Conservation (phyloP, 805 yeast species). For the Diddensiella transvaalensis region DNA sequence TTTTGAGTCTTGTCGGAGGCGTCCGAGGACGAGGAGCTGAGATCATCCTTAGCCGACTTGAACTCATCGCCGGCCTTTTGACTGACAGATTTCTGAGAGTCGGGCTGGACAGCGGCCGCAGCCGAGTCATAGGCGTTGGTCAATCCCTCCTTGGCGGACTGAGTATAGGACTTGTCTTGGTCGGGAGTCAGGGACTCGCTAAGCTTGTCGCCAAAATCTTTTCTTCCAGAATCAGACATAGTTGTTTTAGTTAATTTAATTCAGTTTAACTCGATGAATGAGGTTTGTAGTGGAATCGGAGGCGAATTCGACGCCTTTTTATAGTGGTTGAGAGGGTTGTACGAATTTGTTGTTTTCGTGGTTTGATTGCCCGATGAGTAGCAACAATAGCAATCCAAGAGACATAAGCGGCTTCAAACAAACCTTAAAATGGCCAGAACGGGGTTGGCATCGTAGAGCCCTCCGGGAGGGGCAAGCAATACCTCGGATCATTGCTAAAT, state of each 20-base stretch:
- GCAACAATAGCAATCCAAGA: neutral
- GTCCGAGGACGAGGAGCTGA: conserved; percentile 32
- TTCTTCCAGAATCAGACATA: conserved; percentile 54
- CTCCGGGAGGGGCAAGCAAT: too few relatives aligned
- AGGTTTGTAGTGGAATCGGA: conserved; percentile 2
- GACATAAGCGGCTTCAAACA: neutral
- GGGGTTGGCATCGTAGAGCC: too few relatives aligned
- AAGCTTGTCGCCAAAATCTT: conserved; percentile 65
- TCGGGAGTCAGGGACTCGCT: conserved; percentile 69
- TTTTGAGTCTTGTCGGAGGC: conserved; percentile 30
- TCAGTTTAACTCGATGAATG: neutral
- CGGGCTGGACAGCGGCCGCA: conserved; percentile 59
- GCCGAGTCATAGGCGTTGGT: conserved; percentile 65
- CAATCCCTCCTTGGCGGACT: conserved; percentile 67
- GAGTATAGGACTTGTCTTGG: conserved; percentile 56
- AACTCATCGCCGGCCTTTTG: conserved; percentile 68
- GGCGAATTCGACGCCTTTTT: neutral
- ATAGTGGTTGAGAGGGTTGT: neutral
- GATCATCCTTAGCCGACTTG: conserved; percentile 53
- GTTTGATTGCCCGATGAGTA: neutral
- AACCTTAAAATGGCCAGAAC: neutral
- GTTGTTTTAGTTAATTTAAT: neutral
- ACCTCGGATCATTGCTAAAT: too few relatives aligned
- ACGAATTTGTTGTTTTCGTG: too few relatives aligned
- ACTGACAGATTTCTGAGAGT: conserved; percentile 59